phyloP scores from a whole-genome alignment of 257 asterid genomes.

The Solanum sejunctum region DNA sequence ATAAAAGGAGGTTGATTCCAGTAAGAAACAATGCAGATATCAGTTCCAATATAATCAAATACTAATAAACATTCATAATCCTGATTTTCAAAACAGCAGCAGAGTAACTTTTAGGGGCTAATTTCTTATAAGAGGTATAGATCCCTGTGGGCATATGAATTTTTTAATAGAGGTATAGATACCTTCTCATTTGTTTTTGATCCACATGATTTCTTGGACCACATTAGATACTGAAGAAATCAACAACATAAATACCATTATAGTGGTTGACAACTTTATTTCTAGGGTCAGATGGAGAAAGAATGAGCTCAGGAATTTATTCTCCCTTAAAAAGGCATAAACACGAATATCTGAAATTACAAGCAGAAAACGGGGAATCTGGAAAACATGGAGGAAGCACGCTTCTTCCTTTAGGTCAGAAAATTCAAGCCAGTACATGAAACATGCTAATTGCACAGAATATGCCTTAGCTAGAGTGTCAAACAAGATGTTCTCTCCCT shows the following conservation, averaged over 20 bases:
- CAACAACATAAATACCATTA: not conserved
- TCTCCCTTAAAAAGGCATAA: not conserved
- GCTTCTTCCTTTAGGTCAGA: not conserved
- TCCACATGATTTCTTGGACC: not conserved
- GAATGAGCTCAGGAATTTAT: not conserved
- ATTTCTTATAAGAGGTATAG: not conserved
- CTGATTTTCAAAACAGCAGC: not conserved
- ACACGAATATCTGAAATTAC: not conserved
- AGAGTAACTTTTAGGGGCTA: not conserved
- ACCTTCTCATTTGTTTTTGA: not conserved
- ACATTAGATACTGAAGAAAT: not conserved
- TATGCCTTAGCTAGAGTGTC: not conserved
- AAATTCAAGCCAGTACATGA: not conserved
- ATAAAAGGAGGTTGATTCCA: not conserved
- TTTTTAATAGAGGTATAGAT: not conserved
- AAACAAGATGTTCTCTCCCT: not conserved
- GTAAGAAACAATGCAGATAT: not conserved
- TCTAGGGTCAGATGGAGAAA: not conserved
- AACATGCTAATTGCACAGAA: not conserved
- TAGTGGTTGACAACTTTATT: not conserved
- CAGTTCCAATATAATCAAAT: not conserved
- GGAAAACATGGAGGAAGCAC: not conserved
- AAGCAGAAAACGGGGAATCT: not conserved
- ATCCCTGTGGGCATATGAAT: not conserved
- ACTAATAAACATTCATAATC: not conserved